Evolutionary conservation across 306 rosid genomes (phyloP).

Genomic region (Prinsepia uniflora): DNA sequence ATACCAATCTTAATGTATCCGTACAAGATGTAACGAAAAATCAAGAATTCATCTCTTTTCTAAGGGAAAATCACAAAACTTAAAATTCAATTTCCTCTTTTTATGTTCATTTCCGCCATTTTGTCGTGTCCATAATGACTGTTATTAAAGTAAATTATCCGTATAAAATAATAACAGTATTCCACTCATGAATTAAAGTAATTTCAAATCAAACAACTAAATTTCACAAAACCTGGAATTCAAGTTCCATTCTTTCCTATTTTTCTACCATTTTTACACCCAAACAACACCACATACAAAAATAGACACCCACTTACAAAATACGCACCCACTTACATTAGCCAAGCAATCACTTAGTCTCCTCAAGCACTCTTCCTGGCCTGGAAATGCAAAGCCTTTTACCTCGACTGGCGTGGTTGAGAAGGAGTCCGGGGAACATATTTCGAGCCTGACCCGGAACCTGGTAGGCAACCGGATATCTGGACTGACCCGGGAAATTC

Average conservation of each 20-base stretch:
- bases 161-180: too few relatives aligned
- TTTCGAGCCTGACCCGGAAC: constrained; percentile 67
- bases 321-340: constrained; percentile 34
- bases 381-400: constrained; percentile 39
- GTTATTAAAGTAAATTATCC: too few relatives aligned
- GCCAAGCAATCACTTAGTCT: constrained; percentile 41
- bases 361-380: constrained; percentile 38
- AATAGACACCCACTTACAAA: too few relatives aligned
- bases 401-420: constrained; percentile 44
- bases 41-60: not conserved
- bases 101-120: not conserved
- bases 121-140: not conserved
- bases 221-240: constrained; percentile 3
- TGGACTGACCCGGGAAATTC: not conserved
- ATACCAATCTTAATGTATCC: not conserved
- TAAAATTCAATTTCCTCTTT: not conserved
- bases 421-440: constrained; percentile 74
- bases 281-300: not conserved
- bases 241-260: not conserved
- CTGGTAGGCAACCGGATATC: constrained; percentile 17
- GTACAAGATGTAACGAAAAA: not conserved
- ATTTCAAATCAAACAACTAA: not conserved
- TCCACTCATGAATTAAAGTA: too few relatives aligned
- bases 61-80: not conserved
- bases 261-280: not conserved